Evolutionary conservation across 2,329 filamentous ascomycete species (phyloP).

Genomic region (Polychaeton citri): DNA sequence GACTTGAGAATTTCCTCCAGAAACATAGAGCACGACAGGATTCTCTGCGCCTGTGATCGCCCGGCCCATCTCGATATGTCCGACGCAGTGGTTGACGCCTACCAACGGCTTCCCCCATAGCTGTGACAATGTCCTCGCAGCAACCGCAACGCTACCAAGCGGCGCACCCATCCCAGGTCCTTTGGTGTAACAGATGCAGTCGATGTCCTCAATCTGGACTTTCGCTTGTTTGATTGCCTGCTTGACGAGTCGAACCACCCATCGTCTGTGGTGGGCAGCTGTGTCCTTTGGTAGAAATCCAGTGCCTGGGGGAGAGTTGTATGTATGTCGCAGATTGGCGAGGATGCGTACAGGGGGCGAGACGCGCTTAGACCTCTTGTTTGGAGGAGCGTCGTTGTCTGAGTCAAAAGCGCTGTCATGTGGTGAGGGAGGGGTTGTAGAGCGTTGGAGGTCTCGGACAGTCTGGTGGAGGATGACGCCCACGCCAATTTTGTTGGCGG

Average conservation of each 20-base stretch:
- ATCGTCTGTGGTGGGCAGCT: constrained; percentile 75
- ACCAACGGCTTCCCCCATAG: constrained; percentile 84
- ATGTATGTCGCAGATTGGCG: constrained; percentile 89
- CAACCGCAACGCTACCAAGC: constrained; percentile 72
- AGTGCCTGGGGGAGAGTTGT: constrained; percentile 77
- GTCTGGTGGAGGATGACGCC: constrained; percentile 70
- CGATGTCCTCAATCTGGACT: constrained; percentile 51
- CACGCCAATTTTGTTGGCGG: constrained; percentile 93
- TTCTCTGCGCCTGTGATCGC: constrained; percentile 81
- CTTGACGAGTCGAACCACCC: constrained; percentile 72
- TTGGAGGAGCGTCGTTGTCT: constrained; percentile 11
- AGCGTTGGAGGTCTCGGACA: constrained; percentile 2
- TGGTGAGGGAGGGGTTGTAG: constrained; percentile 13
- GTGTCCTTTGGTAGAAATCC: constrained; percentile 97
- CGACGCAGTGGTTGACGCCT: constrained; percentile 95
- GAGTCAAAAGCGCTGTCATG: constrained; percentile 21
- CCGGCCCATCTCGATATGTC: constrained; percentile 97
- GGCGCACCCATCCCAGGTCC: constrained; percentile 96
- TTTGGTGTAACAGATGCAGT: constrained; percentile 91
- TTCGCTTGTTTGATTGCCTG: constrained; percentile 60
- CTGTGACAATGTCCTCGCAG: constrained; percentile 64
- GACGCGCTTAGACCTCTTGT: constrained; percentile 5
- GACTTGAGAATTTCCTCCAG: constrained; percentile 92
- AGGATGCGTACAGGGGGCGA: constrained; percentile 52
- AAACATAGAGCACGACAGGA: constrained; percentile 91